Evolutionary conservation across 1,284 basidiomycete genomes (phyloP), one percentile per base, ranked within the genome.

Genomic region (Sanghuangporus weigelae): DNA sequence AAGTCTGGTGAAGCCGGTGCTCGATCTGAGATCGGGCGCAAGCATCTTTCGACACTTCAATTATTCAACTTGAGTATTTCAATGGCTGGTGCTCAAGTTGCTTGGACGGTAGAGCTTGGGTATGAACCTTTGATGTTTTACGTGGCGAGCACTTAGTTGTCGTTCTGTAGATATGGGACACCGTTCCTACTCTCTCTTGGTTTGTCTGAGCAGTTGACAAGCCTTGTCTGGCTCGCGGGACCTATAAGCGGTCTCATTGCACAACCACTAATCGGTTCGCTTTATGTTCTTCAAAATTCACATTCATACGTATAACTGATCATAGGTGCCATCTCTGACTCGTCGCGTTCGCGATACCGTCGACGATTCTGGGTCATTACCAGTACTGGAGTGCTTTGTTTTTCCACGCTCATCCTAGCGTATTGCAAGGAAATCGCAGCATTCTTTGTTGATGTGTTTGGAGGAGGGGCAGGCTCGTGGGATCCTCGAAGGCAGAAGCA

Each of bases 211-310:
- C 87, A 94, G 71, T 79, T 94, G 35, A 98, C 97, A 4, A 92
- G 93, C 62, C 81, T 98, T 14, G 96, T 99, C 36, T 99, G 96
- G 96, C 83, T 99, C 51, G 96, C 96, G 36, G 97, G 96, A 5
- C 95, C 95, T 8, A 90, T 98, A 64, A 93, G 92, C 63, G 96
- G 96, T 7, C 80, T 99, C 54, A 81, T 99, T 61, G 95, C 95
- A 4, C 96, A 99, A 74, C 96, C 96, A 19, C 81, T 98, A 65
- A 96, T 99, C 68, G 96, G 93, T 87, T 69, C 66, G 81, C 71
- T 38, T 21, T 23, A 26, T 62, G 11, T 23, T n/a, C 40, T 49
- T 46, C 58, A 36, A 58, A 50, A 7, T 54, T 39, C 38, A 26
- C 42, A 42, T 46, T 57, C 57, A 38, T 38, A 36, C 50, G 31